Conservation (phyloP, 768 basidiomycete species). For the Plicaturopsis crispa region DNA sequence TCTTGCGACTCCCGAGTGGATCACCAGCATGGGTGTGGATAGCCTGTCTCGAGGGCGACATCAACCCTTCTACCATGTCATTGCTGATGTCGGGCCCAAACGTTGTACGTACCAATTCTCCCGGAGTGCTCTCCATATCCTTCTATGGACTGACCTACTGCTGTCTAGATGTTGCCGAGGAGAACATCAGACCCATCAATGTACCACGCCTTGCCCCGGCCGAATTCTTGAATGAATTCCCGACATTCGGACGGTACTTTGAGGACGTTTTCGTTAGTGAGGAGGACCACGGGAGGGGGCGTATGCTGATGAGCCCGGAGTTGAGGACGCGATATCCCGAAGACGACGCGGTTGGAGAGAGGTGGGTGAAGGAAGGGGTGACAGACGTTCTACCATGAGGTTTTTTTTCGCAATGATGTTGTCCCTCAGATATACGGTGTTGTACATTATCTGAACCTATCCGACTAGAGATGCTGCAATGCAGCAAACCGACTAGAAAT, state of each 20-base stretch:
- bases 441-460: too few relatives aligned
- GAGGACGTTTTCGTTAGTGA: constrained; percentile 19
- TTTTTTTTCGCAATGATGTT: too few relatives aligned
- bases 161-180: constrained; percentile 26
- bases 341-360: constrained; percentile 29
- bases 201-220: constrained; percentile 11
- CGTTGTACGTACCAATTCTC: constrained; percentile 25
- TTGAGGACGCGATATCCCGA: constrained; percentile 36
- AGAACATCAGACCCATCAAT: constrained; percentile 18
- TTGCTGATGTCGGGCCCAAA: constrained; percentile 24
- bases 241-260: constrained; percentile 27
- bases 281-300: constrained; percentile 19
- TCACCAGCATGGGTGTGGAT: constrained; percentile 33
- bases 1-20: constrained; percentile 34
- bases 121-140: not conserved
- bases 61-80: constrained; percentile 43
- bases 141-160: not conserved
- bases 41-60: constrained; percentile 28
- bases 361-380: constrained; percentile 31
- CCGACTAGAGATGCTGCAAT: too few relatives aligned
- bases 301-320: constrained; percentile 35
- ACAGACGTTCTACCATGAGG: too few relatives aligned
- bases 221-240: constrained; percentile 16
- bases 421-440: too few relatives aligned
- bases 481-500: too few relatives aligned